Percentiles rank a stretch among this genome's conserved stretches.
phyloP scores from a whole-genome alignment of 2,329 filamentous ascomycete species.

The Scytalidium lignicola region DNA sequence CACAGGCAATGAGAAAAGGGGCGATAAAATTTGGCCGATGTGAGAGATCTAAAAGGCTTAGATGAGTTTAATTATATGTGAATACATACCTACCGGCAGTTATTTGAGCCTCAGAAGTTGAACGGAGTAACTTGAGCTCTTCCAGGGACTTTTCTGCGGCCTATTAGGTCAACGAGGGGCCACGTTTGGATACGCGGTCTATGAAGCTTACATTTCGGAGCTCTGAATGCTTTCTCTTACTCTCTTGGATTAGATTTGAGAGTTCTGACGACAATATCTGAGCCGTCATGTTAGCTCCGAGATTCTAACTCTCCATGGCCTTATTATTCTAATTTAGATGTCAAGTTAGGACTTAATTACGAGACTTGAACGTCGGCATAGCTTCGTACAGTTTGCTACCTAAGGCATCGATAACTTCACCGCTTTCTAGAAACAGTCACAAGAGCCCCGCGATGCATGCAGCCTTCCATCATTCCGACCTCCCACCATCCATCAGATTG shows the following conservation, averaged over 20 bases:
- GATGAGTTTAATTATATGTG: conserved; percentile 1
- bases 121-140: conserved; percentile 73
- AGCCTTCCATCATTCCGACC: neutral
- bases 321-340: conserved; percentile 1
- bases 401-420: neutral
- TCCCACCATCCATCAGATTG: neutral
- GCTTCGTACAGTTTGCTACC: neutral
- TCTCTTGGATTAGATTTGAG: conserved; percentile 87
- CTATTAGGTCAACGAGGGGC: conserved; percentile 37
- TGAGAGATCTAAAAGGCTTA: conserved; percentile 61
- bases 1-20: conserved; percentile 90
- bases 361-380: neutral
- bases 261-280: conserved; percentile 86
- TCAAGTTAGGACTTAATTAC: neutral
- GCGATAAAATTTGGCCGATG: conserved; percentile 80
- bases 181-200: neutral
- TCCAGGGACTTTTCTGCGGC: conserved; percentile 91
- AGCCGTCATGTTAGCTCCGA: conserved; percentile 63
- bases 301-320: conserved; percentile 16
- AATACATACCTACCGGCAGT: conserved; percentile 28
- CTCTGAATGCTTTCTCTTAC: conserved; percentile 90
- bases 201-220: conserved; percentile 63
- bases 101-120: conserved; percentile 62
- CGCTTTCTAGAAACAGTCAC: neutral
- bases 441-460: neutral